A percentile compares a stretch with the other conserved stretches of the same genome.
Conservation (phyloP, 208 protist species). For the Acanthamoeba royreba region DNA sequence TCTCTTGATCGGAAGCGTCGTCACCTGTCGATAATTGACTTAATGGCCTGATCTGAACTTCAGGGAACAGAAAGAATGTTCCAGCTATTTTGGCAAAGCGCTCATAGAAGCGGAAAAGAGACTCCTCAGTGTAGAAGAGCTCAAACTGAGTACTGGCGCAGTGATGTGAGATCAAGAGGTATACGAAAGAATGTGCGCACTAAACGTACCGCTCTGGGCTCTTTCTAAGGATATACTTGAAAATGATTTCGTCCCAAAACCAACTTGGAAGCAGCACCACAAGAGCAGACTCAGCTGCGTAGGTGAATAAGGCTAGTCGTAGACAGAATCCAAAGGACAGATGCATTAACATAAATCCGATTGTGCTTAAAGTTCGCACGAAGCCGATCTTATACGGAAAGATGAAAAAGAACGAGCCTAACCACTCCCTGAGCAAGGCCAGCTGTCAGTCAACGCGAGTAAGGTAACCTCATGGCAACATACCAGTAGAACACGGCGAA, state of each 20-base stretch:
- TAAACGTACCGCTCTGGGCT: not conserved
- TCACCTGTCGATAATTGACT: too few species aligned
- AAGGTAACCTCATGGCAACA: too few species aligned
- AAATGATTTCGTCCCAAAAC: conserved; percentile 50
- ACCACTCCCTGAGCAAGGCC: not conserved
- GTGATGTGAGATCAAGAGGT: not conserved
- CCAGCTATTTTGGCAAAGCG: not conserved
- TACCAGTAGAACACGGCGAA: conserved; percentile 31
- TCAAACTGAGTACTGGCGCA: not conserved
- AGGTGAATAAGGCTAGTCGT: conserved; percentile 31
- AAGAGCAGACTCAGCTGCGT: not conserved
- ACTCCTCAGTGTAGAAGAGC: not conserved
- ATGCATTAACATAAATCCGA: conserved; percentile 40
- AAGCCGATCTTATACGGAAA: not conserved
- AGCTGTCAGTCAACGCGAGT: not conserved
- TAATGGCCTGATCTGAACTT: not conserved
- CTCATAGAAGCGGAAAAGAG: not conserved
- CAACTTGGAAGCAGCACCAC: not conserved
- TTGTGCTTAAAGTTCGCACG: not conserved
- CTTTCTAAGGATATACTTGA: not conserved
- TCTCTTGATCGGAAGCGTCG: too few species aligned
- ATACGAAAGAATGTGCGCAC: not conserved
- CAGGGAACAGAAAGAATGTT: not conserved
- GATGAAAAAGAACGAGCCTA: not conserved
- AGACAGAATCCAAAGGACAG: not conserved